Evolutionary conservation across 2,329 filamentous ascomycete species (phyloP).

Genomic region (Dactylonectria macrodidyma): DNA sequence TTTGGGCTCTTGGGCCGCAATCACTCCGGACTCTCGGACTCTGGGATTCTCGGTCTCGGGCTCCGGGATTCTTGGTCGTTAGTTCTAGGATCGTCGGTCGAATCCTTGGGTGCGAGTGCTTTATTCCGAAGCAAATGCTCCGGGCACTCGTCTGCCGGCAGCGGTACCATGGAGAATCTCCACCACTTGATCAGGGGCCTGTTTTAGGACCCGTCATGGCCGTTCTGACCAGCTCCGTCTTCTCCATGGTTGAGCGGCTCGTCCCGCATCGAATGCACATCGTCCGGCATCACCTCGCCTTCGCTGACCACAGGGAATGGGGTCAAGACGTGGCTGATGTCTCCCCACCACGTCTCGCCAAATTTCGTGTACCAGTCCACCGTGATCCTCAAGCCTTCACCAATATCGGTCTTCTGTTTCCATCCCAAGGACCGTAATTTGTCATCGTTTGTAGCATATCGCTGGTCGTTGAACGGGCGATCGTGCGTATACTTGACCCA

Average conservation of each 20-base stretch:
- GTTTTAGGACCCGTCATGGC: constrained; percentile 26
- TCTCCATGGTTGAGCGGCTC: constrained; percentile 49
- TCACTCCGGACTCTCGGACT: not conserved
- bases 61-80: too few species aligned
- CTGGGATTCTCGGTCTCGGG: constrained; percentile 1
- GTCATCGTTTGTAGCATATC: constrained; percentile 79
- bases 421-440: constrained; percentile 79
- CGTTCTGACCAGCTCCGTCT: constrained; percentile 26
- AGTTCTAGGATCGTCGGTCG: not conserved
- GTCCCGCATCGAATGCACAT: constrained; percentile 53
- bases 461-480: constrained; percentile 83
- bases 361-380: constrained; percentile 80
- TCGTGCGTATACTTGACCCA: constrained; percentile 84
- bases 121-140: constrained; percentile 9
- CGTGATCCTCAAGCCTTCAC: constrained; percentile 73
- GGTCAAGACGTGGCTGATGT: constrained; percentile 78
- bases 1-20: constrained; percentile 17
- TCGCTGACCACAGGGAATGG: constrained; percentile 76
- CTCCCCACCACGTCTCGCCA: constrained; percentile 80
- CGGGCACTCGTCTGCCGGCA: constrained; percentile 1
- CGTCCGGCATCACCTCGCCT: constrained; percentile 69
- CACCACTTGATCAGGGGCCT: not conserved
- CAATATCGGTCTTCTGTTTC: constrained; percentile 77
- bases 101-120: not conserved
- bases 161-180: constrained; percentile 12